A percentile compares a stretch with the other conserved stretches of the same genome.
Evolutionary conservation across 768 basidiomycete genomes (phyloP).

Genomic region (Suillus decipiens): DNA sequence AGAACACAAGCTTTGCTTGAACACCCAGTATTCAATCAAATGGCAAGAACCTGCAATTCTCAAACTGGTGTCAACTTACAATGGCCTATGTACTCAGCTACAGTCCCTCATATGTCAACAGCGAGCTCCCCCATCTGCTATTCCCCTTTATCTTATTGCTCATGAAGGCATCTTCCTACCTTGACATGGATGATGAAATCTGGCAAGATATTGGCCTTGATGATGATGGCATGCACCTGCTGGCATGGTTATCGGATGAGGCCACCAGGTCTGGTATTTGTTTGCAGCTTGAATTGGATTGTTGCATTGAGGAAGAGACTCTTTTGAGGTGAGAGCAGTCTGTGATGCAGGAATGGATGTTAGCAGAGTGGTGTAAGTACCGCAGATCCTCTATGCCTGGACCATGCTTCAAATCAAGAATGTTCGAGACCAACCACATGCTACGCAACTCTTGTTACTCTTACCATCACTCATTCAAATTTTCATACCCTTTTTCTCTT

Average conservation of each 20-base stretch:
- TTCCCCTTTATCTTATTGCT: slow-evolving; percentile 22
- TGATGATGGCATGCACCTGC: neutral
- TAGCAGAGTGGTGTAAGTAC: too few relatives aligned
- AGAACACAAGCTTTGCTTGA: slow-evolving; percentile 22
- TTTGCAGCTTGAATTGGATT: neutral
- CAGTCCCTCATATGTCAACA: slow-evolving; percentile 13
- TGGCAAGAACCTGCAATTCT: slow-evolving; percentile 28
- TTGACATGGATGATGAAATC: neutral
- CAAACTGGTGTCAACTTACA: slow-evolving; percentile 26
- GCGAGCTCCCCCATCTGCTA: slow-evolving; percentile 25
- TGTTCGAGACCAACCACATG: too few relatives aligned
- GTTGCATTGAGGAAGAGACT: neutral
- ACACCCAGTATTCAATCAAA: slow-evolving; percentile 26
- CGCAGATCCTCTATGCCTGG: too few relatives aligned
- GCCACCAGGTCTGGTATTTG: neutral
- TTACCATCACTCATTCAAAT: too few relatives aligned
- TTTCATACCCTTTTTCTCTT: too few relatives aligned
- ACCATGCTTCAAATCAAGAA: too few relatives aligned
- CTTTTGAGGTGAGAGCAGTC: neutral
- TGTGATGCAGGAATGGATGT: neutral
- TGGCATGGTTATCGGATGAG: neutral
- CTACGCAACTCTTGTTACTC: too few relatives aligned
- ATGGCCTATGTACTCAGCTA: slow-evolving; percentile 26
- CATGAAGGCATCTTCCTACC: neutral
- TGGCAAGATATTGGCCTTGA: too few relatives aligned